Percentiles rank a stretch among this genome's conserved stretches.
These are phyloP conservation scores for Podochytrium sp. DNA, from an alignment of 192 early-diverging fungal species.

Conservation along the genomic window DNA sequence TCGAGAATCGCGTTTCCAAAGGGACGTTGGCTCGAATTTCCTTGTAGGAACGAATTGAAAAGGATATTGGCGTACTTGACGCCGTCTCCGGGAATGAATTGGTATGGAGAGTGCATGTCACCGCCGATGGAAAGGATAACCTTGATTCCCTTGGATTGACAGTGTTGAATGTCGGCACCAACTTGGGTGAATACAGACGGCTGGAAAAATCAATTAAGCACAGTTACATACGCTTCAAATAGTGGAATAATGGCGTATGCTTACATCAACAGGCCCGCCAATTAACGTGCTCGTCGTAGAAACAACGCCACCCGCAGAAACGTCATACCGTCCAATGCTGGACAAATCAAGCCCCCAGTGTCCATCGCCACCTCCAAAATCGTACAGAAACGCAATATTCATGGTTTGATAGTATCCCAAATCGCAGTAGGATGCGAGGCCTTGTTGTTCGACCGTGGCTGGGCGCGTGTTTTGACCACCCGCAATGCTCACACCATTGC, in stretches of 20 bases:
- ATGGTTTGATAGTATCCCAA: slow-evolving; percentile 26
- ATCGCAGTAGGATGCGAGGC: slow-evolving; percentile 11
- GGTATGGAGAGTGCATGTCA: slow-evolving; percentile 18
- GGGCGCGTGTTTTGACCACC: background rate
- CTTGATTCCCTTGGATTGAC: slow-evolving; percentile 27
- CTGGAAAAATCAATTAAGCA: too few species aligned
- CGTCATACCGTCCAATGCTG: slow-evolving; percentile 2
- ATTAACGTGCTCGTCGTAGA: background rate
- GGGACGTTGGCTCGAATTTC: background rate
- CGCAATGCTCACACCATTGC: slow-evolving; percentile 15
- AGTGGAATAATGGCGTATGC: too few species aligned
- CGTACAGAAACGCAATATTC: slow-evolving; percentile 23
- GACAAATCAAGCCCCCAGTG: slow-evolving; percentile 21
- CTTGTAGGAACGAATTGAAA: slow-evolving; percentile 16
- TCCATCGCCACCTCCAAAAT: slow-evolving; percentile 18
- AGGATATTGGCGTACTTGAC: slow-evolving; percentile 5
- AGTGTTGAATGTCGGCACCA: slow-evolving; percentile 10
- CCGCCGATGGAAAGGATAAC: slow-evolving; percentile 29
- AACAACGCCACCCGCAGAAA: background rate
- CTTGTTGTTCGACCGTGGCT: background rate
- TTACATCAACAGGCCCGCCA: slow-evolving; percentile 6
- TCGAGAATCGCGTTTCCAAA: slow-evolving; percentile 25
- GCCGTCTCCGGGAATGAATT: slow-evolving; percentile 14
- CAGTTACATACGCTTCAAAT: too few species aligned
- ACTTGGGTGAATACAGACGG: slow-evolving; percentile 8